These are phyloP conservation scores for Plasmodium berghei DNA, from an alignment of 169 alveolate genomes.

Conservation along the genomic window DNA sequence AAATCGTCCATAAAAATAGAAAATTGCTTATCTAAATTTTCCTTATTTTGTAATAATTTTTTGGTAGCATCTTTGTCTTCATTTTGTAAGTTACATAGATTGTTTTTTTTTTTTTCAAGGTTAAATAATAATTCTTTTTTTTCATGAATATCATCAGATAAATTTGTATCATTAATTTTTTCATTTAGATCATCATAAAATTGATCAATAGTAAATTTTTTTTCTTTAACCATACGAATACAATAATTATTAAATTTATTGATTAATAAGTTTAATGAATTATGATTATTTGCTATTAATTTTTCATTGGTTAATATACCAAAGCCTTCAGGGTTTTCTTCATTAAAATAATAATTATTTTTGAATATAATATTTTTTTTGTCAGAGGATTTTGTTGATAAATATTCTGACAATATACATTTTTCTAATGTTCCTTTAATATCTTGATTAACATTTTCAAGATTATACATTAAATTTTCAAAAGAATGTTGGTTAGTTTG, in stretches of 20 bases:
- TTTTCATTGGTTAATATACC: slow-evolving; percentile 60
- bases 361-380: slow-evolving; percentile 53
- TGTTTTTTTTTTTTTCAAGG: slow-evolving; percentile 39
- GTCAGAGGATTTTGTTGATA: slow-evolving; percentile 27
- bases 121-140: slow-evolving; percentile 44
- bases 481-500: slow-evolving; percentile 10
- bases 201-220: slow-evolving; percentile 34
- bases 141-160: slow-evolving; percentile 9
- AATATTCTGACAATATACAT: slow-evolving; percentile 62
- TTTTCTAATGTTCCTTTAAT: slow-evolving; percentile 69
- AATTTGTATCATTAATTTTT: slow-evolving; percentile 57
- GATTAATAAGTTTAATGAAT: slow-evolving; percentile 42
- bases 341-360: slow-evolving; percentile 68
- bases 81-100: slow-evolving; percentile 13
- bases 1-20: slow-evolving; percentile 23
- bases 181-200: slow-evolving; percentile 63
- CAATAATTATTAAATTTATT: slow-evolving; percentile 71
- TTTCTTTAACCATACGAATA: slow-evolving; percentile 53
- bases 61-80: slow-evolving; percentile 1
- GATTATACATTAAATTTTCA: slow-evolving; percentile 30
- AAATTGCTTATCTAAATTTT: slow-evolving; percentile 22
- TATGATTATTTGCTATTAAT: slow-evolving; percentile 19
- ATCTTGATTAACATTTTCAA: slow-evolving; percentile 69
- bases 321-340: slow-evolving; percentile 65
- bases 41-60: not conserved